Evolutionary conservation across 257 asterid genomes (phyloP).

Genomic region (Mitragyna speciosa): DNA sequence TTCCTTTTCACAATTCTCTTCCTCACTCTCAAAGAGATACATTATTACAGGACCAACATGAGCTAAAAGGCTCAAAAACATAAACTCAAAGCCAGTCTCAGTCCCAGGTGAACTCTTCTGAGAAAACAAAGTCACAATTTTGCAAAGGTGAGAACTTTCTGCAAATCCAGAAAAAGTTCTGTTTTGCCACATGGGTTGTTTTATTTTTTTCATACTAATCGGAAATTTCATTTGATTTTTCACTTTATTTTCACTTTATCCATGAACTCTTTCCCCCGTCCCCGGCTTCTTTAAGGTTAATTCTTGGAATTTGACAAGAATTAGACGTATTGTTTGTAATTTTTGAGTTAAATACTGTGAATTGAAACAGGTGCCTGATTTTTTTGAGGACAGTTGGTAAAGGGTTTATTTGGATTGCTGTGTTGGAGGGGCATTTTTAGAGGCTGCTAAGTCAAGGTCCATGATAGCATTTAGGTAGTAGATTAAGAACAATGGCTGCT

Average conservation of each 20-base stretch:
- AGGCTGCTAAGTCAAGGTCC: conserved; percentile 15
- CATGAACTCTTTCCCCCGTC: background rate
- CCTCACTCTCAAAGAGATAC: background rate
- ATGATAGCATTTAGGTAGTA: conserved; percentile 32
- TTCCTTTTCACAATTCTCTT: conserved; percentile 17
- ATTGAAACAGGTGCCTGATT: conserved; percentile 21
- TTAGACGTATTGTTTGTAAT: background rate
- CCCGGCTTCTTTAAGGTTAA: background rate
- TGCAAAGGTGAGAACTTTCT: conserved; percentile 32
- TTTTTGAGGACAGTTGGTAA: conserved; percentile 15
- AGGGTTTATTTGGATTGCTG: conserved; percentile 16
- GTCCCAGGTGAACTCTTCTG: background rate
- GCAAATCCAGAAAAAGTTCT: conserved; percentile 2
- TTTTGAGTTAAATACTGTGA: conserved; percentile 13
- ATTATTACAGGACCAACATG: background rate
- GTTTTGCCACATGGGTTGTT: background rate
- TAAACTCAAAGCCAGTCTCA: background rate
- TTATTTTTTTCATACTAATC: conserved; percentile 6
- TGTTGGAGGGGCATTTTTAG: conserved; percentile 17
- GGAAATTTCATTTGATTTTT: background rate
- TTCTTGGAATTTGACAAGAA: conserved; percentile 4
- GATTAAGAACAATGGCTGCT: conserved; percentile 54
- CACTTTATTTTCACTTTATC: background rate
- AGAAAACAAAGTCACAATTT: conserved; percentile 3
- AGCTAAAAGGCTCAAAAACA: background rate